phyloP scores from a whole-genome alignment of 805 yeast genomes.

The Metschnikowia bowlesiae region DNA sequence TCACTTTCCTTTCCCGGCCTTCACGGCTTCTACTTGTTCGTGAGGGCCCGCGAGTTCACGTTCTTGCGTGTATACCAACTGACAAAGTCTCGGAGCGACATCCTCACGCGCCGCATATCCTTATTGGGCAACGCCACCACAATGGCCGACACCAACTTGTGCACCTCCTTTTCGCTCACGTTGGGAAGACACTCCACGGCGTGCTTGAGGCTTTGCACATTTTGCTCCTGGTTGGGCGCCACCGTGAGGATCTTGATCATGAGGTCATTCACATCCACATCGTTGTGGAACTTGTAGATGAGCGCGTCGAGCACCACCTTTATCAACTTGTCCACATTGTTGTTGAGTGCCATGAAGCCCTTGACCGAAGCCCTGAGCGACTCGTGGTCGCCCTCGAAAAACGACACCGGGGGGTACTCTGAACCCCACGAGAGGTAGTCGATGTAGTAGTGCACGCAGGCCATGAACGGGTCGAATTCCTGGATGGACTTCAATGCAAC shows the following conservation, averaged over 20 bases:
- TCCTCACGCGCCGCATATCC: conserved; percentile 70
- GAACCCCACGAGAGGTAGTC: conserved; percentile 86
- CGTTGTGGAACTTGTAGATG: conserved; percentile 65
- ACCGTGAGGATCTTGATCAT: conserved; percentile 57
- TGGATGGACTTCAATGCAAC: conserved; percentile 47
- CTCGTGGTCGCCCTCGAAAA: conserved; percentile 39
- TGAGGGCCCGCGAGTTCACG: conserved; percentile 30
- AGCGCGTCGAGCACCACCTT: conserved; percentile 58
- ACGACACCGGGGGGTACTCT: conserved; percentile 72
- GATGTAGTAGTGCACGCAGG: conserved; percentile 70
- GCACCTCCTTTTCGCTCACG: conserved; percentile 64
- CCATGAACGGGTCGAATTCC: conserved; percentile 66
- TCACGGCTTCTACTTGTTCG: not conserved
- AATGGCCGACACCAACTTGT: conserved; percentile 54
- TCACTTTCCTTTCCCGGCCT: no score
- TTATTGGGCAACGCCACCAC: conserved; percentile 59
- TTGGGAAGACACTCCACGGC: conserved; percentile 57
- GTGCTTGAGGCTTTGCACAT: conserved; percentile 56
- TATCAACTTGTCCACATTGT: conserved; percentile 56
- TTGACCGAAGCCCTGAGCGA: conserved; percentile 53
- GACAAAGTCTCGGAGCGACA: conserved; percentile 70
- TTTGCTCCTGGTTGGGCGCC: conserved; percentile 40
- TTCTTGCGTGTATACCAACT: conserved; percentile 81
- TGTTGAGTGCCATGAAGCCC: conserved; percentile 36
- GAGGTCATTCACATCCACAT: conserved; percentile 74